A percentile compares a stretch with the other conserved stretches of the same genome.
phyloP scores from a whole-genome alignment of 23 red algal genomes.

The Gracilaria gracilis region DNA sequence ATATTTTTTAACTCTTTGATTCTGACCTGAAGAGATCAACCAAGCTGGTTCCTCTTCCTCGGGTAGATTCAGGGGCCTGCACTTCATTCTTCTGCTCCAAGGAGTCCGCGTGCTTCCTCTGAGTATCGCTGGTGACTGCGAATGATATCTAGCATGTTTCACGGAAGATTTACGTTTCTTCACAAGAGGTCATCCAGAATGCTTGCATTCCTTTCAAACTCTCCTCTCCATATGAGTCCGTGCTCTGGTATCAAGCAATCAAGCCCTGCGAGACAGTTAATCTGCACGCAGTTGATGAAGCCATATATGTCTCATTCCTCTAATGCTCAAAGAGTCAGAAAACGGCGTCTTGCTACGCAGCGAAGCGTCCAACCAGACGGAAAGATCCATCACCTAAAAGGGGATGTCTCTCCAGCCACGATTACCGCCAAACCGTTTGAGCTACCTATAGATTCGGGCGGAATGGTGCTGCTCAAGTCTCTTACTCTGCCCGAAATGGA shows the following conservation, averaged over 20 bases:
- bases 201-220: background rate
- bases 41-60: too few relatives aligned
- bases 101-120: too few relatives aligned
- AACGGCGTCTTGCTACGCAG: slow-evolving; percentile 11
- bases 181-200: background rate
- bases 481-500: slow-evolving; percentile 84
- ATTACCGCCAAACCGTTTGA: background rate
- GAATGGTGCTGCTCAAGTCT: slow-evolving; percentile 70
- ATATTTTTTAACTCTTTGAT: too few relatives aligned
- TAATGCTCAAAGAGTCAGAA: background rate
- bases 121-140: background rate
- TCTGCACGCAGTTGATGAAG: background rate
- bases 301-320: background rate
- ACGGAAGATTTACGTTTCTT: background rate
- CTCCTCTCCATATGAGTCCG: too few relatives aligned
- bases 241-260: background rate
- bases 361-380: slow-evolving; percentile 38
- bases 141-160: background rate
- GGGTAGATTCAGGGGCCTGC: too few relatives aligned
- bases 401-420: slow-evolving; percentile 1
- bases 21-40: too few relatives aligned
- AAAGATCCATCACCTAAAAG: slow-evolving; percentile 62
- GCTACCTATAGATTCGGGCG: slow-evolving; percentile 37
- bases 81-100: too few relatives aligned
- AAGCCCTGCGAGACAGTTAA: background rate